Evolutionary conservation across 2,329 filamentous ascomycete genomes (phyloP), one percentile per base, ranked within the genome.

Genomic region (Penicillium sp.): DNA sequence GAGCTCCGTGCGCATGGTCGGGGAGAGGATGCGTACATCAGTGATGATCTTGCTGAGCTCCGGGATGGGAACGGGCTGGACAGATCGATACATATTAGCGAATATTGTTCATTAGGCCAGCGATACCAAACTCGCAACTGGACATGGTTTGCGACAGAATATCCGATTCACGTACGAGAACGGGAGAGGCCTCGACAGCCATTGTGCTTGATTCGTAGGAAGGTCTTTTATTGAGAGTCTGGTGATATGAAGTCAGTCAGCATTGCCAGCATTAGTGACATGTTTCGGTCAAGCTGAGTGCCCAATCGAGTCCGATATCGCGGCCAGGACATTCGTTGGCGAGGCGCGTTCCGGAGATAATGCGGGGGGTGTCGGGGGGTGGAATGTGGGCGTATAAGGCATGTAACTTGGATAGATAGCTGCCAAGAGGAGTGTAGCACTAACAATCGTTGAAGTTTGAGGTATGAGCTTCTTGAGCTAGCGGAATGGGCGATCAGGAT

Each of bases 41-140:
- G 86, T 88, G 70, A 91, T 89, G 76, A 97, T 94, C 81, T 95
- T 91, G 81, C 89, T 90, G 68, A 97, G 86, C 67, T 92, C 85
- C 72, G 87, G 88, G 69, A 88, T 84, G 62, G 90, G 84, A 71
- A 96, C 85, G 62, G 92, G 92, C 90, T 94, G 22, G 26, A 22
- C 19, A 55, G 3, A 26, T 42, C 52, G 26, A 45, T 13, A 4
- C 1, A n/a, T 16, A 25, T 55, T n/a, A 55, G 53, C 25, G 14
- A 22, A 16, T 13, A 4, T 19, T 3, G 1, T 28, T 43, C 37
- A 19, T 43, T 4, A 16, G n/a, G 19, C 2, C 26, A 30, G 38
- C 33, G 2, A n/a, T 33, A 33, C 16, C 2, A 10, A 28, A 19
- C 1, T 22, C 22, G 13, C 13, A 14, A 10, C 14, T 30, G 13